These are phyloP conservation scores for Cyclostephanos invisitatus DNA, from an alignment of 108 stramenopile species.

Conservation along the genomic window DNA sequence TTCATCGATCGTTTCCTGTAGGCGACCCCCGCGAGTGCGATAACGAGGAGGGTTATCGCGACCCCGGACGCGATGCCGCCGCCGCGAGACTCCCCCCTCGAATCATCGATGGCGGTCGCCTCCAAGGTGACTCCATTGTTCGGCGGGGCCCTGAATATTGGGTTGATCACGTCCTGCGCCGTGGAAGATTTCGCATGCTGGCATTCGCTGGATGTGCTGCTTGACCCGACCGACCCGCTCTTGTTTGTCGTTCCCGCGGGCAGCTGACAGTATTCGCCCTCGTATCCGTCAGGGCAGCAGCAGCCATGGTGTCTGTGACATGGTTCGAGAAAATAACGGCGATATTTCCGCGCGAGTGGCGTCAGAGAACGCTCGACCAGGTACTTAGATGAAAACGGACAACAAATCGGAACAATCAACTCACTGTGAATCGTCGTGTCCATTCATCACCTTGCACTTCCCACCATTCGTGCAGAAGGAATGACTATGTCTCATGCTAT, in stretches of 20 bases:
- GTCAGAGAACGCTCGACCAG: neutral
- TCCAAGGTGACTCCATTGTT: neutral
- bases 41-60: slow-evolving; percentile 3
- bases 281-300: slow-evolving; percentile 45
- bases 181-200: slow-evolving; percentile 5
- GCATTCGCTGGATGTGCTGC: slow-evolving; percentile 38
- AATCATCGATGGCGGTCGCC: slow-evolving; percentile 2
- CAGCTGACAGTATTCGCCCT: slow-evolving; percentile 42
- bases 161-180: slow-evolving; percentile 6
- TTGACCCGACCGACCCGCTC: slow-evolving; percentile 14
- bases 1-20: slow-evolving; percentile 21
- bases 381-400: neutral
- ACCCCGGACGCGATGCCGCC: slow-evolving; percentile 21
- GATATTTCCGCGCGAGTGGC: neutral
- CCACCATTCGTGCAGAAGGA: slow-evolving; percentile 46
- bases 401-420: neutral
- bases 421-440: slow-evolving; percentile 28
- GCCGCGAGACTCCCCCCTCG: neutral
- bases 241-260: slow-evolving; percentile 33
- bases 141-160: slow-evolving; percentile 10
- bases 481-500: slow-evolving; percentile 22
- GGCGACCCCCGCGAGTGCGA: slow-evolving; percentile 18
- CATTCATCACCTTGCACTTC: slow-evolving; percentile 33
- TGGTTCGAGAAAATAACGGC: neutral
- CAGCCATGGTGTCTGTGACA: slow-evolving; percentile 36